phyloP scores from a whole-genome alignment of 208 protist species.

The Trichomonas vaginalis region DNA sequence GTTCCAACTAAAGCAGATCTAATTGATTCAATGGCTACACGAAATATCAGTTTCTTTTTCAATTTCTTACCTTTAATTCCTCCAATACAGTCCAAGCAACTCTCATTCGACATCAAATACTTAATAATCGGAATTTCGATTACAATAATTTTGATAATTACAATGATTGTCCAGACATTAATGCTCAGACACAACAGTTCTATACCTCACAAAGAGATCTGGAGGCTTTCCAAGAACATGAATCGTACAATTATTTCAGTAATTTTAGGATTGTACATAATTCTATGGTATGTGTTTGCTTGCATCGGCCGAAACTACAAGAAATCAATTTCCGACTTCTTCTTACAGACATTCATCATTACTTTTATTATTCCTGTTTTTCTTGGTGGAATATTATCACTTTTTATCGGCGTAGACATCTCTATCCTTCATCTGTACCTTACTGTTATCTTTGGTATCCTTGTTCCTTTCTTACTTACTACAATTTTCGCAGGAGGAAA shows the following conservation, averaged over 20 bases:
- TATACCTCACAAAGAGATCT: background rate
- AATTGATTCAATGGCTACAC: background rate
- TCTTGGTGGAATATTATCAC: background rate
- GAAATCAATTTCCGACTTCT: background rate
- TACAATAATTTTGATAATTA: background rate
- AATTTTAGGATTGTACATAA: background rate
- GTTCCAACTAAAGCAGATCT: background rate
- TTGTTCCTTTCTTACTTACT: background rate
- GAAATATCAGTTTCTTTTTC: background rate
- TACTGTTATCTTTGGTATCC: background rate
- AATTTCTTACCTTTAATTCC: background rate
- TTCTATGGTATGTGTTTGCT: background rate
- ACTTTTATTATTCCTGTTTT: background rate
- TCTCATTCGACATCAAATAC: background rate
- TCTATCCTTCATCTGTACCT: background rate
- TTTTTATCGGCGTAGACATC: background rate
- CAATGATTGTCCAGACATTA: background rate
- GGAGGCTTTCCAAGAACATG: background rate
- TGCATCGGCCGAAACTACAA: background rate
- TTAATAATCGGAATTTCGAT: background rate
- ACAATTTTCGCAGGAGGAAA: background rate
- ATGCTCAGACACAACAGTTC: background rate
- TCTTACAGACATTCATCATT: background rate
- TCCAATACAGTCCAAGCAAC: background rate
- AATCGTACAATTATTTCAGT: background rate